Evolutionary conservation across 441 rosid genomes (phyloP).

Genomic region (Pelargonium myrrhifolium): DNA sequence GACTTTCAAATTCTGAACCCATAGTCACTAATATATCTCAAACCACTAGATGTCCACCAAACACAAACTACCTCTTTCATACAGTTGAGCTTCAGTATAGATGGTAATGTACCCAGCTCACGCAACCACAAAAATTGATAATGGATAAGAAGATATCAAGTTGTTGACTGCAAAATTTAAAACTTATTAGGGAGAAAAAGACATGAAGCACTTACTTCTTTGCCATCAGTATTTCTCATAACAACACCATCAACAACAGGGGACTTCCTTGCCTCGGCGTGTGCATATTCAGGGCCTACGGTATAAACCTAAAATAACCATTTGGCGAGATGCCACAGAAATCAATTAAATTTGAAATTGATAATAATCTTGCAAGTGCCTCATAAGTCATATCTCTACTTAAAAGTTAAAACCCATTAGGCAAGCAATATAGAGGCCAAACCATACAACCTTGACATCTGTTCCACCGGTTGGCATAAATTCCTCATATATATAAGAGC

Average conservation of each 20-base stretch:
- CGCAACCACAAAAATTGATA: not conserved
- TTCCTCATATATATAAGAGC: constrained; percentile 98
- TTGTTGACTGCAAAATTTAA: not conserved
- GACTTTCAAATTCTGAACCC: not conserved
- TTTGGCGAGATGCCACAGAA: constrained; percentile 21
- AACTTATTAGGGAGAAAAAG: not conserved
- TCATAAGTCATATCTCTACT: constrained; percentile 4
- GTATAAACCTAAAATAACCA: constrained; percentile 73
- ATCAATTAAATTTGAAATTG: constrained; percentile 6
- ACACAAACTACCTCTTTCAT: not conserved
- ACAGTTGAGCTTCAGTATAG: not conserved
- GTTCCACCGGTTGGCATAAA: constrained; percentile 99
- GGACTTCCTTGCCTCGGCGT: constrained; percentile 99
- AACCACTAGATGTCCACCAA: not conserved
- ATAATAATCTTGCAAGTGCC: constrained; percentile 8
- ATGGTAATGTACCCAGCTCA: not conserved
- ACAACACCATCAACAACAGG: constrained; percentile 99
- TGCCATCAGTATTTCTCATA: constrained; percentile 97
- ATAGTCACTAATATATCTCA: not conserved
- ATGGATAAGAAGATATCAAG: not conserved
- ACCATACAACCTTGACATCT: constrained; percentile 79
- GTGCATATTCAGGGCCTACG: constrained; percentile 99
- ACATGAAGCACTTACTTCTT: constrained; percentile 68
- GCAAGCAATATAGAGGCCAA: constrained; percentile 7
- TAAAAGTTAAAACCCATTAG: not conserved